Base-by-base conservation (phyloP, 2,329 filamentous ascomycete genomes). In the Pyrenophora tritici-repentis region DNA sequence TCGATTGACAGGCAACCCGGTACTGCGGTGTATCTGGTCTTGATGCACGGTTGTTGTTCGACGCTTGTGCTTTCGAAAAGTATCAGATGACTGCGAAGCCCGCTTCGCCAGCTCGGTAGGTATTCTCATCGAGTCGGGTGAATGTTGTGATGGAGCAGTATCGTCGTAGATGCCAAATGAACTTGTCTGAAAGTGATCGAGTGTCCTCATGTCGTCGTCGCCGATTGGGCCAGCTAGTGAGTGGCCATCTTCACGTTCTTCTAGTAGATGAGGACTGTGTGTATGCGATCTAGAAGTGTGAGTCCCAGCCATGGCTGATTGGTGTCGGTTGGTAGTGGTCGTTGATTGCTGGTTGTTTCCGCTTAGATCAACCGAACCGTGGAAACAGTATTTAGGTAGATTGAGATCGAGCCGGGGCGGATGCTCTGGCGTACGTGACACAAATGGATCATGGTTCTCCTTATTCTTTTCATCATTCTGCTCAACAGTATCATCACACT, bases 101-200 rank as follows among this genome's bases (percentile, higher is more conserved):
- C 71, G 61, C 51, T 65, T 62, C 8, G 73, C 70, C 32, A 77
- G 67, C 44, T 75, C 73, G 13, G 74, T 73, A 4, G 75, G 68
- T 12, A 76, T 68, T 13, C 73, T 76, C 67, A 78, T 78, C 46
- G 75, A 77, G 42, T 76, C 72, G 45, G 74, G 71, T 6, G 75
- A 74, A 17, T 66, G 71, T 51, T 76, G 72, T 26, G 73, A 67
- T 2, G 68, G 68, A 32, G 65, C 60, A 32, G 70, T 66, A 14
- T 68, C 66, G 12, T 64, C 53, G 20, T 58, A 53, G 7, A 67
- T 66, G 7, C 74, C 75, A 66, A 65, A 76, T 18, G 73, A 67
- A 76, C 14, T 73, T 69, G 17, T 75, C 26, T 72, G 31, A 70
- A 66, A 13, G 71, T 66, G n/a, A 29, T 68, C 65, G 10, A 74